Conservation (phyloP, 179 eudicot genomes). For the Drosera spatulata region DNA sequence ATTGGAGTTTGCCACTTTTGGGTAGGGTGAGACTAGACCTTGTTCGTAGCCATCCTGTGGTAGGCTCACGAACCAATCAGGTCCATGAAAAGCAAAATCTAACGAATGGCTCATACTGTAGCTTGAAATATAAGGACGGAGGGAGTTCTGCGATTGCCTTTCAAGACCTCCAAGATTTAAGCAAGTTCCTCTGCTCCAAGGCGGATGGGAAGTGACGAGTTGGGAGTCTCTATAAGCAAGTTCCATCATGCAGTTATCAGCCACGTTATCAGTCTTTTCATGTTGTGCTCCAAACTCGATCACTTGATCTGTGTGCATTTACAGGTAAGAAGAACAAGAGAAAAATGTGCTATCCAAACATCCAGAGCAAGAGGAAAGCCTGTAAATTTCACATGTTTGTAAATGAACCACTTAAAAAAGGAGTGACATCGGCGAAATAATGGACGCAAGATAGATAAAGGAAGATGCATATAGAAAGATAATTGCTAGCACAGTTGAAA, state of each 20-base stretch:
- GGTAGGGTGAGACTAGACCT: slow-evolving; percentile 14
- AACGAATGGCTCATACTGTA: slow-evolving; percentile 22
- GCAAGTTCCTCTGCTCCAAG: slow-evolving; percentile 24
- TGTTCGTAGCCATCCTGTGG: slow-evolving; percentile 22
- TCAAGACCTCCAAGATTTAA: slow-evolving; percentile 13
- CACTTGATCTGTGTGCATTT: slow-evolving; percentile 43
- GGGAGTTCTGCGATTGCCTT: slow-evolving; percentile 14
- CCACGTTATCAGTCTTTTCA: slow-evolving; percentile 18
- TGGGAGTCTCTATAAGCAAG: slow-evolving; percentile 16
- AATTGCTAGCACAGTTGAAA: slow-evolving; percentile 14
- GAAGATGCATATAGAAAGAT: slow-evolving; percentile 11
- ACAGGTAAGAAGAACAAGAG: background rate
- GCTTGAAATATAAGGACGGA: slow-evolving; percentile 29
- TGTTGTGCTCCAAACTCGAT: slow-evolving; percentile 22
- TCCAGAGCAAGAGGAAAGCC: no score
- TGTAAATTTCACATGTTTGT: background rate
- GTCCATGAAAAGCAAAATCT: slow-evolving; percentile 27
- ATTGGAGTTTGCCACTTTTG: slow-evolving; percentile 20
- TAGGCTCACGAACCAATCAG: slow-evolving; percentile 42
- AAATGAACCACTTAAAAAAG: slow-evolving; percentile 2
- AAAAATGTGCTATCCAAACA: slow-evolving; percentile 8
- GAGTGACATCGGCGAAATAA: slow-evolving; percentile 10
- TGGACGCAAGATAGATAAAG: slow-evolving; percentile 12
- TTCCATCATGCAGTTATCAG: slow-evolving; percentile 20
- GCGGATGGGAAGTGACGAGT: slow-evolving; percentile 19